phyloP scores from a whole-genome alignment of 805 yeast genomes.

The Monosporozyma aquatica region DNA sequence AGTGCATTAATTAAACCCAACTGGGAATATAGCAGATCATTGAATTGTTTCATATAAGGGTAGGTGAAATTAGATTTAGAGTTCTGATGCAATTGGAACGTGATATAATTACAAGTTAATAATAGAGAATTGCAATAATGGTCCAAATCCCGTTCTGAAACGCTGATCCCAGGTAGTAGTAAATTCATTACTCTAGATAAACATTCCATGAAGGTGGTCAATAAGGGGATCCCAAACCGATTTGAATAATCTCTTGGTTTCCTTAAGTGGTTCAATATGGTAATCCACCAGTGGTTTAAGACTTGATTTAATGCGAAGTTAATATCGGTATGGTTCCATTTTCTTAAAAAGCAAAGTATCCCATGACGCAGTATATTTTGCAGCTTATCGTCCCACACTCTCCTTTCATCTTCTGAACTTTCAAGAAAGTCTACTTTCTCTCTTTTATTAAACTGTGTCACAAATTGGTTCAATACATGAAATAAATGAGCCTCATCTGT shows the following conservation, averaged over 20 bases:
- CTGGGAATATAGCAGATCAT: constrained; percentile 18
- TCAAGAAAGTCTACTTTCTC: neutral
- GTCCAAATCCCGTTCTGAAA: constrained; percentile 19
- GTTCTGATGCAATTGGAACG: constrained; percentile 19
- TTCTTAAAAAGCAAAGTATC: constrained; percentile 1
- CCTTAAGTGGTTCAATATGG: constrained; percentile 6
- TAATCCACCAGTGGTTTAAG: constrained; percentile 29
- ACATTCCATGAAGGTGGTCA: constrained; percentile 29
- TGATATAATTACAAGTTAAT: constrained; percentile 21
- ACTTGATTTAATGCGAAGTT: constrained; percentile 10
- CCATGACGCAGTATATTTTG: constrained; percentile 5
- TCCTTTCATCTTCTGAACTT: constrained; percentile 4
- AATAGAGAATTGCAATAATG: constrained; percentile 21
- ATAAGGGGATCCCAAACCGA: constrained; percentile 5
- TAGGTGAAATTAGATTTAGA: constrained; percentile 11
- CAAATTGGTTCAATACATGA: constrained; percentile 19
- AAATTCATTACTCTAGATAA: constrained; percentile 10
- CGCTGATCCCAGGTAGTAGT: constrained; percentile 21
- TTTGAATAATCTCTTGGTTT: neutral
- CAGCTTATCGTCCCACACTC: neutral
- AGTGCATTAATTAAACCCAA: constrained; percentile 28
- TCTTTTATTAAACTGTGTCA: constrained; percentile 12
- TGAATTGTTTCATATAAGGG: neutral
- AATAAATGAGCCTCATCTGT: constrained; percentile 16
- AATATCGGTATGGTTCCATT: neutral